A percentile compares a stretch with the other conserved stretches of the same genome.
phyloP scores from a whole-genome alignment of 2,329 filamentous ascomycete species.

The Ceratocystis cubensis region DNA sequence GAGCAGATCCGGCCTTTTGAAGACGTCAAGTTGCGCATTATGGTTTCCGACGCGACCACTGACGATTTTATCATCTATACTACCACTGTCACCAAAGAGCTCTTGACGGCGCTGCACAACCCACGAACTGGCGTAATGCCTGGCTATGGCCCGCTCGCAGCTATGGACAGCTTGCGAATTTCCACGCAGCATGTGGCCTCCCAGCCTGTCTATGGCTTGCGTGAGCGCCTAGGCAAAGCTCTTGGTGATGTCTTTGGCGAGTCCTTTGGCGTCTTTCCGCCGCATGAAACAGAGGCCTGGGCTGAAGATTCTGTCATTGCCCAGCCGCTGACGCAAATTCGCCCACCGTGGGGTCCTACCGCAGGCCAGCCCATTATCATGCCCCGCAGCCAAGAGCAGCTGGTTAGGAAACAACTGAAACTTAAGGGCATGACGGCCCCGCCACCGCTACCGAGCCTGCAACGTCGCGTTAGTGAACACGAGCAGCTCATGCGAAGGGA shows the following conservation, averaged over 20 bases:
- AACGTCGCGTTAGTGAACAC: constrained; percentile 4
- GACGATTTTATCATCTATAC: constrained; percentile 44
- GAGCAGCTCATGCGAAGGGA: constrained; percentile 8
- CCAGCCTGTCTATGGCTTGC: constrained; percentile 31
- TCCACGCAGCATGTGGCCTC: constrained; percentile 8
- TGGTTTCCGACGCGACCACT: constrained; percentile 39
- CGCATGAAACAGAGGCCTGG: constrained; percentile 15
- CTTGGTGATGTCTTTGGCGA: constrained; percentile 40
- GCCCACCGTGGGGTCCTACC: constrained; percentile 1
- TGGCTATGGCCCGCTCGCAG: constrained; percentile 11
- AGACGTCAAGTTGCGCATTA: constrained; percentile 38
- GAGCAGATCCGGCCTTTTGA: constrained; percentile 29
- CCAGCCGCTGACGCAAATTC: not conserved
- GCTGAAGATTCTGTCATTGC: constrained; percentile 5
- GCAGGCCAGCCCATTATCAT: not conserved
- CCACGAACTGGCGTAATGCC: constrained; percentile 26
- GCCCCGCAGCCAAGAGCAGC: constrained; percentile 5
- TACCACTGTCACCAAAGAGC: constrained; percentile 35
- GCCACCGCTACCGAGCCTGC: not conserved
- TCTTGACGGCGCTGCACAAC: constrained; percentile 39
- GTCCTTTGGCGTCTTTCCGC: constrained; percentile 33
- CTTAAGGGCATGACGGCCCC: not conserved
- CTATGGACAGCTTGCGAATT: constrained; percentile 28
- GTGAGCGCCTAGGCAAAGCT: constrained; percentile 42
- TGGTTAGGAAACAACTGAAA: constrained; percentile 6